These are phyloP conservation scores for Alternaria conjuncta DNA, from an alignment of 2,329 filamentous ascomycete genomes.

Conservation along the genomic window DNA sequence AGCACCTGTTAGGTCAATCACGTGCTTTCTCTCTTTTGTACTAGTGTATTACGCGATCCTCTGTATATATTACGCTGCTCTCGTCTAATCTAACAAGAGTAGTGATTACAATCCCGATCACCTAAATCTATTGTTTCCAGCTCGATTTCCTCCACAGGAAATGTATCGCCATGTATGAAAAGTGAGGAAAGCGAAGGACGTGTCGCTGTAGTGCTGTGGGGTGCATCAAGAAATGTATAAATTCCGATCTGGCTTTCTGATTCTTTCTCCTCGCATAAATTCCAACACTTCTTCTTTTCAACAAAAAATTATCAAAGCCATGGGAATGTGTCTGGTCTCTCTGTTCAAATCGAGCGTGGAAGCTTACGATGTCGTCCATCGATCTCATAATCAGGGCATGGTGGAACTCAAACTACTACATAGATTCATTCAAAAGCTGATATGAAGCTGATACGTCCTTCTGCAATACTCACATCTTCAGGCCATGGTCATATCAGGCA, in stretches of 20 bases:
- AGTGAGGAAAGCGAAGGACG: neutral
- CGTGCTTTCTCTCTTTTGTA: too few species aligned
- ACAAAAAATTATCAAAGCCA: neutral
- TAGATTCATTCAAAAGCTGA: neutral
- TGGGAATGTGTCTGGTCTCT: neutral
- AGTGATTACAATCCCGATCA: too few species aligned
- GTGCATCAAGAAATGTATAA: neutral
- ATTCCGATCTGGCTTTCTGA: neutral
- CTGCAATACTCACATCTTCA: rapidly evolving
- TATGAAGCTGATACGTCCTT: neutral
- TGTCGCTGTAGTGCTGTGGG: neutral
- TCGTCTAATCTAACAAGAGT: too few species aligned
- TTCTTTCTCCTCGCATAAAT: neutral
- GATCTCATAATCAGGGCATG: neutral
- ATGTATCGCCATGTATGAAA: neutral
- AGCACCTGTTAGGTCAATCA: too few species aligned
- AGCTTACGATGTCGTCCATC: neutral
- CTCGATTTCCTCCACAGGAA: too few species aligned
- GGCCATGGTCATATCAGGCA: neutral
- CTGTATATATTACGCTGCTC: too few species aligned
- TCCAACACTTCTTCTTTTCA: neutral
- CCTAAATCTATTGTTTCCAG: too few species aligned
- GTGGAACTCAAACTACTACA: neutral
- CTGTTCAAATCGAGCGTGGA: neutral
- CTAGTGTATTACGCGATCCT: too few species aligned